Base-by-base conservation (phyloP, 768 basidiomycete species). In the Pisolithus marmoratus region DNA sequence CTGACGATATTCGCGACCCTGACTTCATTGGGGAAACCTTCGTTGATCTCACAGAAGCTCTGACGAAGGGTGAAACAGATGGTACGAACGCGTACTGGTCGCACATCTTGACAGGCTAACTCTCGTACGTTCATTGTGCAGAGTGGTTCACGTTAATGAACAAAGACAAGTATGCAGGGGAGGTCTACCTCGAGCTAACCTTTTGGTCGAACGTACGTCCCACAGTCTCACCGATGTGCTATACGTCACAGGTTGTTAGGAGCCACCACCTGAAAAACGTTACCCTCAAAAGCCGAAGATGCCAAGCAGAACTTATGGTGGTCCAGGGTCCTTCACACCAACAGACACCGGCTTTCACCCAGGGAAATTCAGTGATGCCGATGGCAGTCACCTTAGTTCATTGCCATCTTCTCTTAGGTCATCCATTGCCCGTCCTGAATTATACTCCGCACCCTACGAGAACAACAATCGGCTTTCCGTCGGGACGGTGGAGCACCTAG, bases 1-100 rank as follows among this genome's bases (percentile, higher is more conserved):
- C 96, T 19, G 95, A 98, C 68, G 96, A 98, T 64, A 77, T 89
- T 46, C 83, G 90, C 50, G 96, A 99, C 63, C 96, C 96, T 42
- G 94, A 93, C 61, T 77, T 98, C 58, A 94, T 99, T 62, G 96
- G 96, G 43, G 96, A 99, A 68, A 71, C 84, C 4, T 78, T 81
- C 38, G 89, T 98, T 6, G 89, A 95, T 69, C 77, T 98, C 37
- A 87, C 85, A 4, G 89, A 91, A 61, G 95, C 87, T 7, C 68
- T 98, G 60, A 93, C 91, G 51, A 94, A 89, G 70, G 96, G 96
- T 41, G 94, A 97, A 70, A 94, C 90, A 1, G 96, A 99, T 72
- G 94, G 96, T 94, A 64, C 61, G 88, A 66, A 6, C 36, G 17
- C 5, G 20, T 11, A 47, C 22, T 15, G 5, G 48, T n/a, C 22